Evolutionary conservation across 2,329 filamentous ascomycete genomes (phyloP).

Genomic region (Magnaporthiopsis incrustans): DNA sequence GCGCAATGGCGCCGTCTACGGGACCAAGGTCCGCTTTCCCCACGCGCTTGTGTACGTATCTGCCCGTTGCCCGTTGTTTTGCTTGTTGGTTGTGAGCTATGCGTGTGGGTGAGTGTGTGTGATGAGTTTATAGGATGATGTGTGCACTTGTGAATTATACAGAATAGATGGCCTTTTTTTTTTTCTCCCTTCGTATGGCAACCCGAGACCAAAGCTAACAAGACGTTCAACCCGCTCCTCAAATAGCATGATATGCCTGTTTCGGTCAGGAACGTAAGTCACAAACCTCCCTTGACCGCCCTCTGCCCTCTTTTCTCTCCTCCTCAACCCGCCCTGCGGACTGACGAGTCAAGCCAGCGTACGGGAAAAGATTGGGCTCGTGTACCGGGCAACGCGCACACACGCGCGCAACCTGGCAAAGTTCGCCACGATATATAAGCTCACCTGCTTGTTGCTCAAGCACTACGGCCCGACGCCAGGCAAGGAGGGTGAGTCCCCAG

Average conservation of each 20-base stretch:
- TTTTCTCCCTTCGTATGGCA: no score
- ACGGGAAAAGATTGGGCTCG: slow-evolving; percentile 67
- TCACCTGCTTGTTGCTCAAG: slow-evolving; percentile 67
- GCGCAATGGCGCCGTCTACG: slow-evolving; percentile 95
- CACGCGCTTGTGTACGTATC: slow-evolving; percentile 72
- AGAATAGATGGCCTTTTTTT: no score
- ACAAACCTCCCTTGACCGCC: not conserved
- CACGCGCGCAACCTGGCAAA: slow-evolving; percentile 88
- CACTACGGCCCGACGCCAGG: slow-evolving; percentile 48
- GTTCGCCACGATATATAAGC: slow-evolving; percentile 89
- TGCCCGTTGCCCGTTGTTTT: no score
- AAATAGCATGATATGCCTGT: slow-evolving; percentile 85
- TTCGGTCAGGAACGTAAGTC: slow-evolving; percentile 73
- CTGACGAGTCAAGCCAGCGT: slow-evolving; percentile 33
- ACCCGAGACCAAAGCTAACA: not conserved
- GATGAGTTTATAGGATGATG: no score
- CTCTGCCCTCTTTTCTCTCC: slow-evolving; percentile 15
- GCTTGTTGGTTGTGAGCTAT: no score
- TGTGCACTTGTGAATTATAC: no score
- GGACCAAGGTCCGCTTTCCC: slow-evolving; percentile 94
- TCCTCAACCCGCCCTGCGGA: not conserved
- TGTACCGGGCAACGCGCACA: slow-evolving; percentile 78
- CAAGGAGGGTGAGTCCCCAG: slow-evolving; percentile 41
- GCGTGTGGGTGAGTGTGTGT: no score
- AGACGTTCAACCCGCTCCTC: not conserved